Evolutionary conservation across 345 rosid genomes (phyloP).

Genomic region (Citrus trifoliata): DNA sequence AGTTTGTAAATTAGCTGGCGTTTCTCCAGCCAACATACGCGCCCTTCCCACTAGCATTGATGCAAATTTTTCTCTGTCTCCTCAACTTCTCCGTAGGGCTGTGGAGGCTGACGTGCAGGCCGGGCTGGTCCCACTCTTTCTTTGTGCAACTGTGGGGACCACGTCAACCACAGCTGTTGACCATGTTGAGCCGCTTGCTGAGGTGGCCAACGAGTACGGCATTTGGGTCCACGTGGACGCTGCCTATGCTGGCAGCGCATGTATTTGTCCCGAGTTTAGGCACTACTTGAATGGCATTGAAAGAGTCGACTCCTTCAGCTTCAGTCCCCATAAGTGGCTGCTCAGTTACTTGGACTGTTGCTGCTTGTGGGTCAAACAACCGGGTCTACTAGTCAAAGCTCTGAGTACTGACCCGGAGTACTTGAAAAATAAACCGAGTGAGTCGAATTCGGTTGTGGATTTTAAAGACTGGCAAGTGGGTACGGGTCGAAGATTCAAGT

Average conservation of each 20-base stretch:
- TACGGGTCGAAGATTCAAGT: slow-evolving; percentile 45
- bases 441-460: slow-evolving; percentile 31
- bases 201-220: slow-evolving; percentile 29
- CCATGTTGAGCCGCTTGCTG: slow-evolving; percentile 29
- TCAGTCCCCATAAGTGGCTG: slow-evolving; percentile 52
- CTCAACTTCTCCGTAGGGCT: slow-evolving; percentile 5
- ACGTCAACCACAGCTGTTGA: slow-evolving; percentile 47
- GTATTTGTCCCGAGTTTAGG: slow-evolving; percentile 54
- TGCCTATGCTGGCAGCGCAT: slow-evolving; percentile 46
- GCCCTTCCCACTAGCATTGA: slow-evolving; percentile 19
- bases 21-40: slow-evolving; percentile 22
- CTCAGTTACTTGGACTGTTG: slow-evolving; percentile 47
- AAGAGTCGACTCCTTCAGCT: slow-evolving; percentile 36
- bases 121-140: slow-evolving; percentile 38
- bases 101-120: slow-evolving; percentile 28
- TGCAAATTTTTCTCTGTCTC: slow-evolving; percentile 25
- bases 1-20: slow-evolving; percentile 34
- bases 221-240: slow-evolving; percentile 53
- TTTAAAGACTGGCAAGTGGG: slow-evolving; percentile 52
- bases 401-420: slow-evolving; percentile 40
- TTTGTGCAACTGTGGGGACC: slow-evolving; percentile 43
- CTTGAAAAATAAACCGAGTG: slow-evolving; percentile 30
- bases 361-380: slow-evolving; percentile 43
- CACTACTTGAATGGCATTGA: slow-evolving; percentile 39
- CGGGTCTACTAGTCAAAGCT: slow-evolving; percentile 25